These are phyloP conservation scores for Backusella tarrabulga DNA, from an alignment of 192 early-diverging fungal genomes.

Conservation along the genomic window DNA sequence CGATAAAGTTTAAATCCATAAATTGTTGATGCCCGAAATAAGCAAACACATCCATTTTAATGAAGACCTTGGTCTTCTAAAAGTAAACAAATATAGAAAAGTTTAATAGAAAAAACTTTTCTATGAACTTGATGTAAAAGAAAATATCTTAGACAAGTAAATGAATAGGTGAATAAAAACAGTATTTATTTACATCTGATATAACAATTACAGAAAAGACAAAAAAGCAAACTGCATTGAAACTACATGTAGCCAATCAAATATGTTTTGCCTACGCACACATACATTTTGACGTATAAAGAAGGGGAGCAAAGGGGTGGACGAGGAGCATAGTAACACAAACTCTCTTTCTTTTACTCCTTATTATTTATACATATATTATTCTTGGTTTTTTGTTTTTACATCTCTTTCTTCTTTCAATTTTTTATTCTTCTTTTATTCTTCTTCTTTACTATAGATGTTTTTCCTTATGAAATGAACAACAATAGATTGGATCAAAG, in stretches of 20 bases:
- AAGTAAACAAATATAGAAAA: no score
- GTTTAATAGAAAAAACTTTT: background rate
- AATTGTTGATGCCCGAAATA: no score
- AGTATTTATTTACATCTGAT: background rate
- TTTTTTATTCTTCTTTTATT: background rate
- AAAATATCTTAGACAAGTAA: background rate
- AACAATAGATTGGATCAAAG: background rate
- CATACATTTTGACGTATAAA: background rate
- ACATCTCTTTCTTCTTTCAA: background rate
- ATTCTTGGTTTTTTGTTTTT: background rate
- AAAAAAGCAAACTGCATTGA: background rate
- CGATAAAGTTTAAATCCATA: background rate
- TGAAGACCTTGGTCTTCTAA: no score
- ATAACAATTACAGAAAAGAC: background rate
- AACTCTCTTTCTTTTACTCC: background rate
- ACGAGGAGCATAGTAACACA: background rate
- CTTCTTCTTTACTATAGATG: background rate
- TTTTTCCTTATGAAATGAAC: background rate
- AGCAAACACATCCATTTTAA: no score
- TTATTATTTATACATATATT: slow-evolving; percentile 7
- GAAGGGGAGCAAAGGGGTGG: background rate
- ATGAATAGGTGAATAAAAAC: background rate
- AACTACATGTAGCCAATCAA: background rate
- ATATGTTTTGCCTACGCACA: background rate
- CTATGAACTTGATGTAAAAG: background rate